Conservation (phyloP, 768 basidiomycete genomes). For the Termitomyces sp. region DNA sequence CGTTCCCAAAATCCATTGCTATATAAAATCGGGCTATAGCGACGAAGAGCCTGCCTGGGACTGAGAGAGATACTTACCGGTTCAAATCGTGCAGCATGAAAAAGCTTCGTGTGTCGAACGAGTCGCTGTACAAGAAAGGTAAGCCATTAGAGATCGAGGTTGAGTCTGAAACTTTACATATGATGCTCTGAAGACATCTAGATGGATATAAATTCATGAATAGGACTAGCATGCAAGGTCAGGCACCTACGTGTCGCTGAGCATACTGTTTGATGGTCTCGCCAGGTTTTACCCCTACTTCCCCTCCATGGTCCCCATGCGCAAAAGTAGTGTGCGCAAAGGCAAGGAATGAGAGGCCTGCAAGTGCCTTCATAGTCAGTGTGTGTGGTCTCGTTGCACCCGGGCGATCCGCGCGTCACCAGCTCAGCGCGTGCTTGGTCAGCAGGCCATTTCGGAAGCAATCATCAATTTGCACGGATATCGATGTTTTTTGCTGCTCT, state of each 20-base stretch:
- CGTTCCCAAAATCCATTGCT: conserved; percentile 82
- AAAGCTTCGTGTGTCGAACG: conserved; percentile 84
- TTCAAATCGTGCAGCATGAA: conserved; percentile 95
- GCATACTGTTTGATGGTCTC: conserved; percentile 84
- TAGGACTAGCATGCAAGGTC: conserved; percentile 5
- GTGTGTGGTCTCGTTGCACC: neutral
- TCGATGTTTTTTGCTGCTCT: too few relatives aligned
- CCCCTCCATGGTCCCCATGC: conserved; percentile 66
- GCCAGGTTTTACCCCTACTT: conserved; percentile 29
- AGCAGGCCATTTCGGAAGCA: conserved; percentile 3
- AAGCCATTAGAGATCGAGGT: conserved; percentile 2
- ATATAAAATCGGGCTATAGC: neutral
- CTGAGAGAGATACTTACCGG: conserved; percentile 43
- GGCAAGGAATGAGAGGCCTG: conserved; percentile 38
- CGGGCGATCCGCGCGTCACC: neutral
- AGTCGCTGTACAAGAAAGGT: conserved; percentile 49
- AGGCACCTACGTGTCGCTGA: conserved; percentile 76
- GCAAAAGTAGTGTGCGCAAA: conserved; percentile 27
- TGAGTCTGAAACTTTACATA: conserved; percentile 45
- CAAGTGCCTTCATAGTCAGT: conserved; percentile 48
- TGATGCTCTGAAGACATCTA: conserved; percentile 92
- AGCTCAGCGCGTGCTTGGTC: conserved; percentile 6
- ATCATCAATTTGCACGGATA: too few relatives aligned
- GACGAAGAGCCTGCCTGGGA: neutral
- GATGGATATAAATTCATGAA: conserved; percentile 13